phyloP scores from a whole-genome alignment of 345 rosid species.

The Brassica carinata region DNA sequence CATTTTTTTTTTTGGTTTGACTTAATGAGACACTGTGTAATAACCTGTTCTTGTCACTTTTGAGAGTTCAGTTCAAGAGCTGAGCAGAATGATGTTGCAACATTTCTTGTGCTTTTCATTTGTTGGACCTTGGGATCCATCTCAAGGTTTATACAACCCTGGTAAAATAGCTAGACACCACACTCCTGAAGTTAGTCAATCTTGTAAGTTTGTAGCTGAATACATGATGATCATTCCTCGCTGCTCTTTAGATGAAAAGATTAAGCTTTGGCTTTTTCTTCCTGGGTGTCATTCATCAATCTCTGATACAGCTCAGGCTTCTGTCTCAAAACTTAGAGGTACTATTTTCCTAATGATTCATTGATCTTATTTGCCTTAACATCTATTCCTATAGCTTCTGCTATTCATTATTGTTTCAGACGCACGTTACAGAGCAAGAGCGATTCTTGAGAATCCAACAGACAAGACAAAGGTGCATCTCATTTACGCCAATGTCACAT shows the following conservation, averaged over 20 bases:
- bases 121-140: conserved; percentile 99
- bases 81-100: too few relatives aligned
- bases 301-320: conserved; percentile 75
- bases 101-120: conserved; percentile 47
- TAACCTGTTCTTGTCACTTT: too few relatives aligned
- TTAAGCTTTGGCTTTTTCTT: conserved; percentile 98
- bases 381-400: too few relatives aligned
- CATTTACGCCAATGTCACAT: too few relatives aligned
- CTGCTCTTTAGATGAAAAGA: conserved; percentile 74
- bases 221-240: conserved; percentile 11
- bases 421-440: too few relatives aligned
- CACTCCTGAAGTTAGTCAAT: too few relatives aligned
- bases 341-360: neutral
- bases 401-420: too few relatives aligned
- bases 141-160: conserved; percentile 97
- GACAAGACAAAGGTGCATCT: too few relatives aligned
- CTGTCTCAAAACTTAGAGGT: conserved; percentile 89
- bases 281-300: conserved; percentile 74
- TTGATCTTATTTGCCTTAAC: neutral
- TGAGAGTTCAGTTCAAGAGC: too few relatives aligned
- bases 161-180: conserved; percentile 47
- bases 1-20: too few relatives aligned
- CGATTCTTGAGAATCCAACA: too few relatives aligned
- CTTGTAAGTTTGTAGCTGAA: neutral
- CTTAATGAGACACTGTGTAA: too few relatives aligned